phyloP scores from a whole-genome alignment of 441 rosid genomes.

The Populus hybrid region DNA sequence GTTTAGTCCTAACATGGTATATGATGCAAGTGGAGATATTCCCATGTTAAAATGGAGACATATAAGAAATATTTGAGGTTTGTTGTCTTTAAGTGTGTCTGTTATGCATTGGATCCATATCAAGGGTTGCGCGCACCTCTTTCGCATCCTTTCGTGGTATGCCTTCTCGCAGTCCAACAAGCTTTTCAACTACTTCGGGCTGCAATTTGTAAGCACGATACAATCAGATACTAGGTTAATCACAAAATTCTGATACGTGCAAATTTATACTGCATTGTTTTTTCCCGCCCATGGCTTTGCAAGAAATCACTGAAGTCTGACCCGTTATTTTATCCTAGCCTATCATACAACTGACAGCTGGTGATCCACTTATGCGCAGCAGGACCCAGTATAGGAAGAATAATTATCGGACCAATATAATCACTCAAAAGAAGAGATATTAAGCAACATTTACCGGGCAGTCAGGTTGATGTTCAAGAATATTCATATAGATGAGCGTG shows the following conservation, averaged over 20 bases:
- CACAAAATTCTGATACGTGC: background rate
- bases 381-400: background rate
- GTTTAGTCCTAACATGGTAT: background rate
- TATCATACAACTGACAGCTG: background rate
- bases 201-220: slow-evolving; percentile 29
- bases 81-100: background rate
- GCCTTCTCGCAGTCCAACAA: slow-evolving; percentile 91
- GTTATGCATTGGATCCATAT: background rate
- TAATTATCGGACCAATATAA: background rate
- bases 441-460: slow-evolving; percentile 64
- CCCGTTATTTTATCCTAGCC: background rate
- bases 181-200: slow-evolving; percentile 98
- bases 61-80: background rate
- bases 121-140: slow-evolving; percentile 54
- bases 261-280: no score
- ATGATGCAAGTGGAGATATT: background rate
- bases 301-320: background rate
- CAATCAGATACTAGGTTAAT: background rate
- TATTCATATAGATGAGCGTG: slow-evolving; percentile 87
- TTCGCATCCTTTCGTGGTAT: slow-evolving; percentile 95
- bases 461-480: slow-evolving; percentile 97
- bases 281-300: background rate
- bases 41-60: background rate
- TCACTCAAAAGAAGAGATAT: background rate
- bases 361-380: background rate